Evolutionary conservation across 352 stramenopile species (phyloP).

Genomic region (Phytophthora macrochlamydospora): DNA sequence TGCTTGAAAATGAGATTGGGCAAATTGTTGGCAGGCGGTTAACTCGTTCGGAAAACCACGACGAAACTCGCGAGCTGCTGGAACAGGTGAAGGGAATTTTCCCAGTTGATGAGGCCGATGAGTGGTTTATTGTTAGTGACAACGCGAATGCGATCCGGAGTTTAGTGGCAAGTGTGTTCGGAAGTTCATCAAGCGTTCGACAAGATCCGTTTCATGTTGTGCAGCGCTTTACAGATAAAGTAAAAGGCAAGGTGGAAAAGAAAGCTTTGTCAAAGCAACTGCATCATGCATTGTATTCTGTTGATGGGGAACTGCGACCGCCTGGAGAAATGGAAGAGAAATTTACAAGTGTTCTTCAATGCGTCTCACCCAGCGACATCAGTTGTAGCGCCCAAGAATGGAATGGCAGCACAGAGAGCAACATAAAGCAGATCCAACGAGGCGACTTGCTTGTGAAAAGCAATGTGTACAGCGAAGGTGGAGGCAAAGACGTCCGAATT

Average conservation of each 20-base stretch:
- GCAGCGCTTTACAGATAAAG: slow-evolving; percentile 15
- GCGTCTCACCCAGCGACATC: neutral
- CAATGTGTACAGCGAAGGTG: slow-evolving; percentile 3
- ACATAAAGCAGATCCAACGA: slow-evolving; percentile 2
- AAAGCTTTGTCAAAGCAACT: slow-evolving; percentile 3
- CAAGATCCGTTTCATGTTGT: slow-evolving; percentile 16
- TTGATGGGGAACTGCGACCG: neutral
- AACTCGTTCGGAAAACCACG: slow-evolving; percentile 1
- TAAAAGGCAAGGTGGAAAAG: slow-evolving; percentile 1
- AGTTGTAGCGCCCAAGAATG: slow-evolving; percentile 1
- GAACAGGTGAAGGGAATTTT: neutral
- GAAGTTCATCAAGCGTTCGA: neutral
- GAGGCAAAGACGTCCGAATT: neutral
- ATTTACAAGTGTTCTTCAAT: neutral
- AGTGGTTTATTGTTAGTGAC: slow-evolving; percentile 1
- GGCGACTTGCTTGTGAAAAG: slow-evolving; percentile 4
- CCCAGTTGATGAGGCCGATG: neutral
- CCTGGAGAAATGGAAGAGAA: neutral
- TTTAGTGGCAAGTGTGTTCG: slow-evolving; percentile 3
- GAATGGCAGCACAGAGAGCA: slow-evolving; percentile 2
- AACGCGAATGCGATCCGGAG: slow-evolving; percentile 1
- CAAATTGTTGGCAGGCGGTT: slow-evolving; percentile 5
- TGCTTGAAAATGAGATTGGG: slow-evolving; percentile 13
- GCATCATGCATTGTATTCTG: neutral
- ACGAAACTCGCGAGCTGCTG: slow-evolving; percentile 1